Evolutionary conservation across 1,139 yeast species (phyloP).

Genomic region (Zygoascus hellenicus): DNA sequence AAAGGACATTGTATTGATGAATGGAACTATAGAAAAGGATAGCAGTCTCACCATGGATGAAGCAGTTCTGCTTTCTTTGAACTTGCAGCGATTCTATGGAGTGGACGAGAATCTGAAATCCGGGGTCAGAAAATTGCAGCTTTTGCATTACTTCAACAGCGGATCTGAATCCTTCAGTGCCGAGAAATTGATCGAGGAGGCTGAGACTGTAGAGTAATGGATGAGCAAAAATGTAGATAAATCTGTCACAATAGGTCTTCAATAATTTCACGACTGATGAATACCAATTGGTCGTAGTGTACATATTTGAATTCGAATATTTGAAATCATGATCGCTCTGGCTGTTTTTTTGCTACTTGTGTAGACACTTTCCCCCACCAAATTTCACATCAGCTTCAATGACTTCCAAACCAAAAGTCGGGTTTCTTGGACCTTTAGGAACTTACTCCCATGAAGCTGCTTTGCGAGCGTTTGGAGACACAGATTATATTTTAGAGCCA

Average conservation of each 20-base stretch:
- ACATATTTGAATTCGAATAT: neutral
- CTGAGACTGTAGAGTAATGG: constrained; percentile 58
- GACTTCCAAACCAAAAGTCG: constrained; percentile 6
- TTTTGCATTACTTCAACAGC: constrained; percentile 61
- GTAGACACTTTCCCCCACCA: neutral
- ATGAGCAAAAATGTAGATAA: neutral
- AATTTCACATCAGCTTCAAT: neutral
- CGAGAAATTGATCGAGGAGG: constrained; percentile 60
- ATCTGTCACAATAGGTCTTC: neutral
- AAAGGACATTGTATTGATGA: constrained; percentile 73
- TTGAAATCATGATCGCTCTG: too few species aligned
- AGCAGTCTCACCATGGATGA: constrained; percentile 57
- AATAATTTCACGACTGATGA: constrained; percentile 7
- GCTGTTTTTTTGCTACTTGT: neutral
- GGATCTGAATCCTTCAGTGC: constrained; percentile 63
- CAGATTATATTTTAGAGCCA: constrained; percentile 20
- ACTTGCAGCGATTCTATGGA: constrained; percentile 86
- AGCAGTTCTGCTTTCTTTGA: constrained; percentile 71
- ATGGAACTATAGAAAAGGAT: constrained; percentile 75
- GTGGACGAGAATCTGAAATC: constrained; percentile 43
- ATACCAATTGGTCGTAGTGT: neutral
- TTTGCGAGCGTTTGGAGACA: constrained; percentile 18
- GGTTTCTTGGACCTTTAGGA: constrained; percentile 13
- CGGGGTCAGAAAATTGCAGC: constrained; percentile 44
- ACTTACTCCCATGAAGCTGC: constrained; percentile 14